Evolutionary conservation across 305 asterid species (phyloP), one percentile per base, ranked within the genome.

Genomic region (Solanum hybrid): DNA sequence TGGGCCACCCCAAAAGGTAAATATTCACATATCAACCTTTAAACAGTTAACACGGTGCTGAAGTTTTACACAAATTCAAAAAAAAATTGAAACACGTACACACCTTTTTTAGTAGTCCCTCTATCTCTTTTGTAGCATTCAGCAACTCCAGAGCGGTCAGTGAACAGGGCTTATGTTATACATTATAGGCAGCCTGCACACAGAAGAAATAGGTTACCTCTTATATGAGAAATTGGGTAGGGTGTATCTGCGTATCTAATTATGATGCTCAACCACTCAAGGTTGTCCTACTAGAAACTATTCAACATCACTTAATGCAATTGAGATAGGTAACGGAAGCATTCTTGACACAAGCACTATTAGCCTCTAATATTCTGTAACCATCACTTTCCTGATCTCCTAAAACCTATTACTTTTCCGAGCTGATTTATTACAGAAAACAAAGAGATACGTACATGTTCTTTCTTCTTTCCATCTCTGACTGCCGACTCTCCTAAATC

Each of bases 401-500:
- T 46, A 31, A 89, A 29, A 64, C 69, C 29, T 87, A 37, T 73
- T 36, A 87, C 16, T 16, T 87, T 17, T 46, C 26, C 7, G 24
- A 46, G 87, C 87, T 32, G 20, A 36, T 84, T 71, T 76, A 75
- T n/a, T 60, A 87, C 11, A 80, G 88, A 72, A 79, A 73, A 88
- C 91, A 79, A 72, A 89, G 86, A 87, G n/a, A 81, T 27, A 79
- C 89, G 80, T 31, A 98, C 99, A 94, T 89, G 90, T 78, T 92
- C 90, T 91, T 91, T 93, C 93, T 98, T 96, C 92, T 92, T 95
- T 88, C 79, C 88, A n/a, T 95, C 99, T 91, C 89, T 93, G 93
- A 96, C 96, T 51, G 99, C 99, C 91, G 92, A 32, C 76, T 93
- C 95, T 13, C 97, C 98, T 89, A 96, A 91, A 94, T 96, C 97